phyloP scores from a whole-genome alignment of 2,329 filamentous ascomycete species.

The Sarocladium strictum region DNA sequence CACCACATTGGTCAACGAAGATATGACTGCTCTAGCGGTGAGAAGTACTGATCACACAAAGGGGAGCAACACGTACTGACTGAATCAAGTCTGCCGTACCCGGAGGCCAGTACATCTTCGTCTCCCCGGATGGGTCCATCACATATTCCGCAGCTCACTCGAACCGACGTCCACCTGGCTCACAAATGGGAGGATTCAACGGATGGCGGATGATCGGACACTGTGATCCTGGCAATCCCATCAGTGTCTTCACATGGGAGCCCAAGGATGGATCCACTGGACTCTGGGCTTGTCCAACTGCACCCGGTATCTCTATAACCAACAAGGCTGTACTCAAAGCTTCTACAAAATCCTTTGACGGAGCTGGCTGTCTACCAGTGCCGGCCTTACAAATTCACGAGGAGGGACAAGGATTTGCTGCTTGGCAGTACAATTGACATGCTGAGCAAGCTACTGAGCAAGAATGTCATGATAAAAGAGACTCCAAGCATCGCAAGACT shows the following conservation, averaged over 20 bases:
- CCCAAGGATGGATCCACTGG: slow-evolving; percentile 16
- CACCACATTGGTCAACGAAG: slow-evolving; percentile 19
- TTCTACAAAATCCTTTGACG: slow-evolving; percentile 17
- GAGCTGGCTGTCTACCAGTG: slow-evolving; percentile 24
- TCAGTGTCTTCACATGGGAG: slow-evolving; percentile 20
- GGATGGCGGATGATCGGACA: slow-evolving; percentile 18
- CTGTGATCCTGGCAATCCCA: slow-evolving; percentile 17
- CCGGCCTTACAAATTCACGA: slow-evolving; percentile 25
- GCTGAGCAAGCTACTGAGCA: too few relatives aligned
- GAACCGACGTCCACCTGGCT: slow-evolving; percentile 41
- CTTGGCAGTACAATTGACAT: slow-evolving; percentile 34
- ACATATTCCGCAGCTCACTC: slow-evolving; percentile 53
- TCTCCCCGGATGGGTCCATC: slow-evolving; percentile 46
- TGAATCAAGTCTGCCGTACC: slow-evolving; percentile 45
- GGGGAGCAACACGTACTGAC: neutral
- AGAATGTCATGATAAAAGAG: neutral
- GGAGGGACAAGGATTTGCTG: slow-evolving; percentile 22
- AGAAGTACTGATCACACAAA: neutral
- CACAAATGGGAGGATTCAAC: slow-evolving; percentile 43
- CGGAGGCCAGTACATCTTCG: slow-evolving; percentile 57
- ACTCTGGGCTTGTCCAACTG: slow-evolving; percentile 22
- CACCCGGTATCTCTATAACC: slow-evolving; percentile 11
- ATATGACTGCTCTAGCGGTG: slow-evolving; percentile 24
- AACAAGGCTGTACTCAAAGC: slow-evolving; percentile 21
- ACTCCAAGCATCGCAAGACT: neutral